Evolutionary conservation across 1,139 yeast species (phyloP), one percentile per base, ranked within the genome.

Genomic region (Meyerozyma elateridarum): DNA sequence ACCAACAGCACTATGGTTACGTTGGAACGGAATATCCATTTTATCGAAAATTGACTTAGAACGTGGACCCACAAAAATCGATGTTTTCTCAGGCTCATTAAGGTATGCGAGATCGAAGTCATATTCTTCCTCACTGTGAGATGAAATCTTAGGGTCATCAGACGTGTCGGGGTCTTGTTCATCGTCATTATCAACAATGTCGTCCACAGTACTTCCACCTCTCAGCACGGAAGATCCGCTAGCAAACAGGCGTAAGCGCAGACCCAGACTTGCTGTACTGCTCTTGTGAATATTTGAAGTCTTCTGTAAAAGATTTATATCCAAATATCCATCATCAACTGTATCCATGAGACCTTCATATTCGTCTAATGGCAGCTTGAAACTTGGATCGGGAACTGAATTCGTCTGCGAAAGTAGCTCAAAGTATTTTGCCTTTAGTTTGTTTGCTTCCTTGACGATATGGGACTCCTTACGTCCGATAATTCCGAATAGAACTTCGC

Each of bases 401-500:
- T 46, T 37, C 1, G 63, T 51, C 8, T 48, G 49, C 12, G 46
- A 44, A 28, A 63, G 40, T 16, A 59, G 32, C 11, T 49, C 45
- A 28, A 49, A 48, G 36, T 60, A 66, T 28, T 42, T 48, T 21
- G 43, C 44, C 41, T 64, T 64, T 36, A 64, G 49, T 24, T 49
- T 52, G 28, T 56, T 56, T 21, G 61, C 70, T 32, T 64, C 69
- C 20, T 64, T 59, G 29, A 73, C 61, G 20, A 80, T 53, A 34
- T 63, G 62, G 6, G 69, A 67, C 44, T 80, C 88, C 39, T 79
- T 78, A 38, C 78, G 65, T 2, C 85, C 84, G 39, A 83, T 68
- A 8, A 81, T 70, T 1, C 84, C 82, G 52, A 76, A 82, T 36
- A 83, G 56, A 0, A 79, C 78, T 46, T 83, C 93, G 34, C 76